Base-by-base conservation (phyloP, 768 basidiomycete genomes). In the Tylopilus balloui region DNA sequence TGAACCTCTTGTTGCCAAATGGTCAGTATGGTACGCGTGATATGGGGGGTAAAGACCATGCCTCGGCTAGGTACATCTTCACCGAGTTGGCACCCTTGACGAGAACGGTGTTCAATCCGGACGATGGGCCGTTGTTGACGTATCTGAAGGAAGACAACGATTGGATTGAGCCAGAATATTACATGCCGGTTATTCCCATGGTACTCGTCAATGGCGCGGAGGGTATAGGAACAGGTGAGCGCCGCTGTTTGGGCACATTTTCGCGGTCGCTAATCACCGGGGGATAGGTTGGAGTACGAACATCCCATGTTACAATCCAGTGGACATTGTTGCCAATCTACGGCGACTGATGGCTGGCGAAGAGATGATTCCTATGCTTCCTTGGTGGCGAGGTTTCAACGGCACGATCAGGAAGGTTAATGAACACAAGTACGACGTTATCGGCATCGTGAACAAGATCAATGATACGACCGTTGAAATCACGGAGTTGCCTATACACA, bases 301-400 rank as follows among this genome's bases (percentile, higher is more conserved):
- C 35, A 74, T 99, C 44, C 96, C 96, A 2, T 86, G 85, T 60
- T 98, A 84, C 74, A 97, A 98, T 62, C 96, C 96, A 0, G 69
- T 69, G 13, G 95, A 98, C 47, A 87, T 99, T 47, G 88, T 97
- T 13, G 77, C 75, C 19, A 98, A 98, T 65, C 69, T 99, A 28
- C 84, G 88, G 13, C 77, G 88, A 6, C 71, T 93, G 55, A 94
- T 98, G 89, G 75, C 77, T 3, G 86, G 80, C 35, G 88, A 96
- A 69, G 89, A 91, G 54, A 63, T 85, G 55, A 80, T 84, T 13
- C 78, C 83, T 0, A 98, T 99, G 90, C 73, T 79, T 11, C 96
- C 96, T 2, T 99, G 96, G 96, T 98, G 91, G 88, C 83, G 92
- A 45, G 94, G 95, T 24, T 98, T 94, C 71, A 82, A 84, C 61